Conservation (phyloP, 331 rosid genomes). For the Malus hybrid region DNA sequence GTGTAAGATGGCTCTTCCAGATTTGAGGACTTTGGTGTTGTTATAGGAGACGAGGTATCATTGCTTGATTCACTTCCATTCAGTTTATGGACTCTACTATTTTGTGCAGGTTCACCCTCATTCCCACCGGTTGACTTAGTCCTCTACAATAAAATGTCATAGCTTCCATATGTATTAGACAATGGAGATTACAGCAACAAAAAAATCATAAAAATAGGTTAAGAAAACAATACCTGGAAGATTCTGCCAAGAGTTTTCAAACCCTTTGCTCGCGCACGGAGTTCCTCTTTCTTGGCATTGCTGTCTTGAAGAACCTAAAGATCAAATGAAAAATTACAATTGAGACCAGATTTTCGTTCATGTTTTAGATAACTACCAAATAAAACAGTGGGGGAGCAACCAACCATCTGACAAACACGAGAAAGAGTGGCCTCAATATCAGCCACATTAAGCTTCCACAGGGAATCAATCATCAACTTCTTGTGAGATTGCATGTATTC, state of each 20-base stretch:
- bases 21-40: conserved; percentile 47
- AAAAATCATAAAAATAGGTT: neutral
- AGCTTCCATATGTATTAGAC: conserved; percentile 23
- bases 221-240: conserved; percentile 64
- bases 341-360: conserved; percentile 1
- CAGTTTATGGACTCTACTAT: conserved; percentile 49
- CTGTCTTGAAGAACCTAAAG: conserved; percentile 87
- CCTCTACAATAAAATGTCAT: conserved; percentile 41
- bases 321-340: conserved; percentile 23
- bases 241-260: conserved; percentile 95
- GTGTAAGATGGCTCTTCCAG: conserved; percentile 31
- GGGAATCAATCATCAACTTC: conserved; percentile 86
- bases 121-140: conserved; percentile 59
- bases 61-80: conserved; percentile 62
- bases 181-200: neutral
- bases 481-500: conserved; percentile 79
- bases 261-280: conserved; percentile 93
- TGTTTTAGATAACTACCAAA: conserved; percentile 1
- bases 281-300: conserved; percentile 79
- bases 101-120: conserved; percentile 36
- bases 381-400: conserved; percentile 9
- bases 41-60: conserved; percentile 37
- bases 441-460: conserved; percentile 98
- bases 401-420: conserved; percentile 94
- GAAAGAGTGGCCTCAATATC: conserved; percentile 98